Base-by-base conservation (phyloP, 495 filamentous ascomycete species). In the Trichoderma parareesei region DNA sequence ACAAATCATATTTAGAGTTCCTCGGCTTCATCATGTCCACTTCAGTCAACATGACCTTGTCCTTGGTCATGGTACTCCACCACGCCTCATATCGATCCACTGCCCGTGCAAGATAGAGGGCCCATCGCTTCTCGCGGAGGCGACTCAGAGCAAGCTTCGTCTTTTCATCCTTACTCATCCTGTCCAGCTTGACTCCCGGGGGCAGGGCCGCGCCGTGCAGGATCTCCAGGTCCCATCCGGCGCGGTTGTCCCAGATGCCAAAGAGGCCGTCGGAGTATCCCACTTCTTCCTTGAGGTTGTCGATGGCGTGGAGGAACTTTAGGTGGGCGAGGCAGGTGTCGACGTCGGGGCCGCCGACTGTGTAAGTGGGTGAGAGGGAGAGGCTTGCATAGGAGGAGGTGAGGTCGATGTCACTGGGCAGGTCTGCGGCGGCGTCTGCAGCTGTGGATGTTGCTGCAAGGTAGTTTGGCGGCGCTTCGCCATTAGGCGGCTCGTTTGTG, bases 41-140 rank as follows among this genome's bases (percentile, higher is more conserved):
- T 66, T 80, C 72, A 20, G 37, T 0, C 64, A 74, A 71, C 2
- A 65, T 71, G 48, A 82, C 60, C 38, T 71, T 69, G 8, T n/a
- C 63, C 41, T 64, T 69, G 5, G 71, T 69, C 33, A 78, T 68
- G 9, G 69, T 69, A 11, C 77, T 69, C 86, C 88, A 92, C 92
- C 91, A 96, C 3, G 72, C 71, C 59, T 85, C 78, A 71, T 91
- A 96, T 27, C 92, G 80, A 14, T 89, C 85, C 0, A 85, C 88
- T 16, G 91, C 92, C 60, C 86, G 81, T 16, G 87, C 82, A 20
- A 91, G 80, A 70, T 88, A 94, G 38, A 93, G 71, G 4, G 83
- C 83, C 92, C 92, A 96, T 71, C 90, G 79, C 76, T 93, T 92
- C 76, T 95, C 89, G 41, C 85, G 77, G 41, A 92, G 79, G 41